Evolutionary conservation across 2,329 filamentous ascomycete species (phyloP).

Genomic region (Aspergillus pseudoviridinutans): DNA sequence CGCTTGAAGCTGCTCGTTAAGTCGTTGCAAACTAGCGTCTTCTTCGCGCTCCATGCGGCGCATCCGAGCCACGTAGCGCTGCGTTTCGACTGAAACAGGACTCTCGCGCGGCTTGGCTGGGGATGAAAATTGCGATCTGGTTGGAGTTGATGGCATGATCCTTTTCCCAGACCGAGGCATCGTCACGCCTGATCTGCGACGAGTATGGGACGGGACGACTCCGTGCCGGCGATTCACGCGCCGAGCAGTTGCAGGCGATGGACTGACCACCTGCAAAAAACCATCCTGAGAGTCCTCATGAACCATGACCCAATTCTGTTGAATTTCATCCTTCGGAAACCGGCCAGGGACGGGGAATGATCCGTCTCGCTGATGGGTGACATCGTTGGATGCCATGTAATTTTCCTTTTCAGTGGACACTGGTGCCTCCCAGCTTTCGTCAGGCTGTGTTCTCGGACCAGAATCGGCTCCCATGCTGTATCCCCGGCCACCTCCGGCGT

Average conservation of each 20-base stretch:
- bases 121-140: slow-evolving; percentile 19
- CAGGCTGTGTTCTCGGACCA: slow-evolving; percentile 11
- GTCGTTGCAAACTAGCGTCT: slow-evolving; percentile 71
- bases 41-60: slow-evolving; percentile 71
- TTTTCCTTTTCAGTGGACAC: slow-evolving; percentile 24
- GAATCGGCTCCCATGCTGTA: slow-evolving; percentile 54
- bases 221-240: slow-evolving; percentile 19
- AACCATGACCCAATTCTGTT: slow-evolving; percentile 70
- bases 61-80: slow-evolving; percentile 67
- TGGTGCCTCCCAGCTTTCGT: slow-evolving; percentile 27
- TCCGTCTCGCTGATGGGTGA: slow-evolving; percentile 8
- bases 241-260: slow-evolving; percentile 16
- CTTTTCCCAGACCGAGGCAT: slow-evolving; percentile 25
- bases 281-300: slow-evolving; percentile 21
- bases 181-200: slow-evolving; percentile 20
- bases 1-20: slow-evolving; percentile 74
- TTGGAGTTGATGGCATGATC: slow-evolving; percentile 20
- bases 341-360: slow-evolving; percentile 51
- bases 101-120: slow-evolving; percentile 27
- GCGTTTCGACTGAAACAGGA: slow-evolving; percentile 56
- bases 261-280: slow-evolving; percentile 11
- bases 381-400: slow-evolving; percentile 10
- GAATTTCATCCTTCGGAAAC: slow-evolving; percentile 52
- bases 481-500: slow-evolving; percentile 74
- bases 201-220: slow-evolving; percentile 19